These are phyloP conservation scores for Hansenula anomala DNA, from an alignment of 1,139 yeast genomes.

Conservation along the genomic window DNA sequence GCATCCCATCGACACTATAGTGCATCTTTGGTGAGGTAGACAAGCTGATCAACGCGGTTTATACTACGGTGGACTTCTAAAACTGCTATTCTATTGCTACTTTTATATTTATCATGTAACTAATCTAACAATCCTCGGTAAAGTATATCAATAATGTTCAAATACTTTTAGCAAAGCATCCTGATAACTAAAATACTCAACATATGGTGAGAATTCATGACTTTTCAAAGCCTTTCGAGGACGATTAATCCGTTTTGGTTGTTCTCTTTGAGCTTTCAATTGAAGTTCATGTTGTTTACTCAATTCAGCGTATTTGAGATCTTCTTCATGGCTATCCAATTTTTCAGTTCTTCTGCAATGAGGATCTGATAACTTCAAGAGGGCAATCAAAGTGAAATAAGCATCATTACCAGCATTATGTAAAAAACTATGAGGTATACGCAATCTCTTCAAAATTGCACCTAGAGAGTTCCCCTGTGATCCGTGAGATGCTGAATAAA, in stretches of 20 bases:
- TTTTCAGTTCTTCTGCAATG: slow-evolving; percentile 30
- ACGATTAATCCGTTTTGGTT: neutral
- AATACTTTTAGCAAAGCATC: slow-evolving; percentile 1
- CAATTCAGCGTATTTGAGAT: slow-evolving; percentile 1
- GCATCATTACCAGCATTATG: slow-evolving; percentile 90
- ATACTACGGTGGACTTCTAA: no score
- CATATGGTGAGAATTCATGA: slow-evolving; percentile 1
- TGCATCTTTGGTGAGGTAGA: no score
- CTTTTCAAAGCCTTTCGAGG: neutral
- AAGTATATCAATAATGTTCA: neutral
- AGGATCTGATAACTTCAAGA: slow-evolving; percentile 53
- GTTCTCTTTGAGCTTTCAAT: neutral
- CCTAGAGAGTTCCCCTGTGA: slow-evolving; percentile 39
- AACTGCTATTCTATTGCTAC: no score
- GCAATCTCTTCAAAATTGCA: slow-evolving; percentile 43
- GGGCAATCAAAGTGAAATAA: slow-evolving; percentile 55
- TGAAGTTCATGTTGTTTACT: neutral
- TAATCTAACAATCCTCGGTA: no score
- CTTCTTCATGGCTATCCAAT: slow-evolving; percentile 24
- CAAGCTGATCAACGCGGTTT: no score
- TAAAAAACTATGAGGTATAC: slow-evolving; percentile 56
- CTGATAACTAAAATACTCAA: neutral
- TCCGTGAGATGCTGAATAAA: slow-evolving; percentile 42
- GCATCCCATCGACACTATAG: no score
- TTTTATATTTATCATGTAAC: no score